Base-by-base conservation (phyloP, 2,329 filamentous ascomycete species). In the Helminthosporium solani region DNA sequence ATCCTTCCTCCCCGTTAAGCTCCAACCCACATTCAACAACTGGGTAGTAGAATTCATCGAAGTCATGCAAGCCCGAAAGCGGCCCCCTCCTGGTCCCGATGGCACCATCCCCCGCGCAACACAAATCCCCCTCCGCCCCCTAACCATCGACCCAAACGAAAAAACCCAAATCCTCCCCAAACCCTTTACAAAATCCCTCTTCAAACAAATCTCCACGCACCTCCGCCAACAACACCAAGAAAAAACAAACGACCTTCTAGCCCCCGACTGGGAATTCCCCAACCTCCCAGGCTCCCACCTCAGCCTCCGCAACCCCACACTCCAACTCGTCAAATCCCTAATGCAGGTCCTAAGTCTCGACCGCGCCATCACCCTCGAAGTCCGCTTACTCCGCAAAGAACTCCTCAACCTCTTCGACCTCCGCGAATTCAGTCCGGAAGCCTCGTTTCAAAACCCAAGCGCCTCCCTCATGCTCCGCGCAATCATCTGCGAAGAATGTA, bases 31-130 rank as follows among this genome's bases (percentile, higher is more conserved):
- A 8, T 99, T 99, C 75, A 82, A 91, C 52, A 86, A 95, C 58
- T 96, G 91, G 90, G 83, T 96, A 2, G 83, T 96, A 12, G 90
- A 96, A 66, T 99, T 96, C 70, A 88, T 99, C 56, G 85, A 96
- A 56, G 78, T 96, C 44, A 96, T 99, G 91, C 91, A 96, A 63
- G 74, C 77, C 11, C 78, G 91, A 51, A 99, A 97, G 71, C 82
- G 85, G 5, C 60, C 68, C 15, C 70, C 71, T 18, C 47, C 35
- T 1, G 75, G 75, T 20, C 75, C 75, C n/a, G 68, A 35, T 78
- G 80, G 37, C 69, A 77, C 60, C 3, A 77, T 74, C 2, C 76
- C 77, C 14, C 74, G 82, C 38, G 65, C 75, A 12, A 85, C 83
- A 4, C 86, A 87, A 54, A 75, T 85, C 7, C 79, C 81, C 0